Evolutionary conservation across 169 alveolate genomes (phyloP).

Genomic region (Plasmodium billcollinsi): DNA sequence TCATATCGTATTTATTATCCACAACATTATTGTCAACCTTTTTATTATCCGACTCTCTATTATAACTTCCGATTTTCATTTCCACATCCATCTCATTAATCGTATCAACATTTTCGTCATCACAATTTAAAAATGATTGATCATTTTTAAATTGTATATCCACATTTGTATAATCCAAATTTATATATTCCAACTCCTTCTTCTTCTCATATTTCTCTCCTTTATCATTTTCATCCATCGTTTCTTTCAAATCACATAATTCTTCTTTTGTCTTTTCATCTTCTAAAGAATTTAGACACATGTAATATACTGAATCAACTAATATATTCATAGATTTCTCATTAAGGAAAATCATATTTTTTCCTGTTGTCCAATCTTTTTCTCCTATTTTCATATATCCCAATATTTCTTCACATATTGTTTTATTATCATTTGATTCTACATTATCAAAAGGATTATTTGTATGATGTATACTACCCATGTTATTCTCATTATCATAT

Average conservation of each 20-base stretch:
- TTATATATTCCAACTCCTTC: too few species aligned
- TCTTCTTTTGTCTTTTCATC: too few species aligned
- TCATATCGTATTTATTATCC: too few species aligned
- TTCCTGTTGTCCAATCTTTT: conserved; percentile 34
- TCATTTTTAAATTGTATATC: too few species aligned
- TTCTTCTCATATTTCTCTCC: background rate
- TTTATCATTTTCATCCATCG: background rate
- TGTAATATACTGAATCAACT: background rate
- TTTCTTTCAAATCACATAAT: background rate
- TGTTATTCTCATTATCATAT: background rate
- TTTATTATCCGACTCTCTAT: too few species aligned
- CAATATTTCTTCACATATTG: background rate
- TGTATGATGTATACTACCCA: background rate
- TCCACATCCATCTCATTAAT: too few species aligned
- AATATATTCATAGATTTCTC: conserved; percentile 8
- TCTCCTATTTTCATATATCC: background rate
- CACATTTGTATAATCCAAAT: too few species aligned
- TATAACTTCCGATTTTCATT: too few species aligned
- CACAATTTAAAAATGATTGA: too few species aligned
- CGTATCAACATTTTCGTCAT: too few species aligned
- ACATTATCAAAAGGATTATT: background rate
- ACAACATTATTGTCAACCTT: too few species aligned
- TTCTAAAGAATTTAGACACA: too few species aligned
- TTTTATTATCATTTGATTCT: background rate
- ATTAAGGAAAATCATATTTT: conserved; percentile 8